A percentile compares a stretch with the other conserved stretches of the same genome.
These are phyloP conservation scores for Claviceps cyperi DNA, from an alignment of 2,329 filamentous ascomycete species.

Conservation along the genomic window DNA sequence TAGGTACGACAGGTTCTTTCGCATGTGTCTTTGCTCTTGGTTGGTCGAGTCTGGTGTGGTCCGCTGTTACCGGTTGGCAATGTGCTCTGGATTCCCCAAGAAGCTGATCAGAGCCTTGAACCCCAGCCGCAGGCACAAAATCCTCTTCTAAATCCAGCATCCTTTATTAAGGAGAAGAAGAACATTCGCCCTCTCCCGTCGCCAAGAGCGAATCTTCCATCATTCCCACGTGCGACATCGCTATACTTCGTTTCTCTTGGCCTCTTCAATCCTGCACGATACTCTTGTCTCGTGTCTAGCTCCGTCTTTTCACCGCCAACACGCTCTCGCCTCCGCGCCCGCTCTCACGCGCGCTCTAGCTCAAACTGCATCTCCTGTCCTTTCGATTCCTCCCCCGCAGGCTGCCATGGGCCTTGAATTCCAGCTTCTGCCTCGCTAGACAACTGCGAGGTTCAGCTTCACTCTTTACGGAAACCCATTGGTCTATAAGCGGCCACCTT, in stretches of 20 bases:
- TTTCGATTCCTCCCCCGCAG: neutral
- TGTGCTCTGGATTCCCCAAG: neutral
- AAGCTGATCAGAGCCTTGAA: neutral
- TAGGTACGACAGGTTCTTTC: neutral
- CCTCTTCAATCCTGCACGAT: neutral
- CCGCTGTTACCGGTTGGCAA: neutral
- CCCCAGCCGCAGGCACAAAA: neutral
- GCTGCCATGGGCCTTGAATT: slow-evolving; percentile 18
- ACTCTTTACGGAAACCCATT: neutral
- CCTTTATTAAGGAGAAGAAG: neutral
- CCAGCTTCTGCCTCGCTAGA: slow-evolving; percentile 18
- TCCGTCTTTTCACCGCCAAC: neutral
- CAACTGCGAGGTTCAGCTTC: slow-evolving; percentile 14
- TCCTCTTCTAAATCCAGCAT: neutral
- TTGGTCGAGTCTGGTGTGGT: neutral
- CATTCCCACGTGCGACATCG: neutral
- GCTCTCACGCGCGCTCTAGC: neutral
- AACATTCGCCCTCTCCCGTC: neutral
- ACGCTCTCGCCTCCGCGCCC: neutral
- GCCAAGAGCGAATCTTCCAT: neutral
- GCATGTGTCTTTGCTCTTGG: neutral
- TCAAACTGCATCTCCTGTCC: neutral
- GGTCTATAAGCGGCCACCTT: neutral
- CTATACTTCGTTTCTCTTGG: neutral
- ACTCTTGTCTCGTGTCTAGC: neutral